Percentiles rank a stretch among this genome's conserved stretches.
Conservation (phyloP, 352 stramenopile species). For the Pythium graminicola region DNA sequence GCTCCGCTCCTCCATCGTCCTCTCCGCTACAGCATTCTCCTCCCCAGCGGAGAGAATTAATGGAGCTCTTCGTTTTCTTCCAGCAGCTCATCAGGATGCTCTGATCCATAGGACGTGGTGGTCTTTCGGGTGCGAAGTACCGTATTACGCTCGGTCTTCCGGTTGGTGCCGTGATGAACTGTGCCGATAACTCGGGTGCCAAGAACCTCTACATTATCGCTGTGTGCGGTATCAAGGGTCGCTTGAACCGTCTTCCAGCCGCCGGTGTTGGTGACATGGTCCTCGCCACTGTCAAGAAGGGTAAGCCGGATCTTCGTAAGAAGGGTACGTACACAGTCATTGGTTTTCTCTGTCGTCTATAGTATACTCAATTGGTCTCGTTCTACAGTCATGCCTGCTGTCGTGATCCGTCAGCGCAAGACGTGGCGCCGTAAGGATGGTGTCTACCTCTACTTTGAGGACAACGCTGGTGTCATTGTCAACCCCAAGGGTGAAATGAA, state of each 20-base stretch:
- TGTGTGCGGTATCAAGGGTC: conserved; percentile 98
- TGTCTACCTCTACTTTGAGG: conserved; percentile 99
- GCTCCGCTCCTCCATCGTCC: background rate
- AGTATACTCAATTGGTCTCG: background rate
- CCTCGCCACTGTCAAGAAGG: conserved; percentile 99
- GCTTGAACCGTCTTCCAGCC: conserved; percentile 98
- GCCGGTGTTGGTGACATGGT: conserved; percentile 99
- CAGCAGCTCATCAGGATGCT: background rate
- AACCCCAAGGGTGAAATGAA: conserved; percentile 99
- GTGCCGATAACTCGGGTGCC: conserved; percentile 99
- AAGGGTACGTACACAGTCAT: conserved; percentile 63
- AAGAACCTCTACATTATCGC: conserved; percentile 99
- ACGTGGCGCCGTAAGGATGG: conserved; percentile 98
- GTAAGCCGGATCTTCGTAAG: conserved; percentile 99
- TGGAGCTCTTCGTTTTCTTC: background rate
- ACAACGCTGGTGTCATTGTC: conserved; percentile 99
- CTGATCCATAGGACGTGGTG: conserved; percentile 81
- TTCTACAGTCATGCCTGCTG: conserved; percentile 94
- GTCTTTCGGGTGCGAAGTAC: conserved; percentile 98
- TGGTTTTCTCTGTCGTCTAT: background rate
- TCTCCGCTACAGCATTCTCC: background rate
- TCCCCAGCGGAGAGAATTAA: background rate
- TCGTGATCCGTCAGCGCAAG: conserved; percentile 99
- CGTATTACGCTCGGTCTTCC: conserved; percentile 99
- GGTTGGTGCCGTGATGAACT: conserved; percentile 99